Base-by-base conservation (phyloP, 2,329 filamentous ascomycete genomes). In the Ceratocystis ficicola region DNA sequence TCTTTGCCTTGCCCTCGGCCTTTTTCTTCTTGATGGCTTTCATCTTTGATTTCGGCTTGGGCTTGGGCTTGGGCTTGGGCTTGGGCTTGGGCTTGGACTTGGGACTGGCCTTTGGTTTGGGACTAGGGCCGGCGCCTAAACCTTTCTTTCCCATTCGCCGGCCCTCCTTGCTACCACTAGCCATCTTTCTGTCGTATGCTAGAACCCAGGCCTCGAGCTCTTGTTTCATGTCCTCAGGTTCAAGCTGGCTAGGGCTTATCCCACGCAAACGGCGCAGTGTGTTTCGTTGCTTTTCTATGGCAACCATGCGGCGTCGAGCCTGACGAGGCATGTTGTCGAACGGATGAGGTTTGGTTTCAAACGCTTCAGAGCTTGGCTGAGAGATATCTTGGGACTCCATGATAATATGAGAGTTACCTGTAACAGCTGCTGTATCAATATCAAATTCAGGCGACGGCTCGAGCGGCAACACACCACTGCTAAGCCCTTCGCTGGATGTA, bases 221-320 rank as follows among this genome's bases (percentile, higher is more conserved):
- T 17, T 62, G 60, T n/a, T 63, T 62, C 48, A 66, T 57, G 20
- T 60, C 65, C 36, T 46, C 44, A 15, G 65, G 62, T 6, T 41
- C 61, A 1, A 61, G 61, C 2, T 61, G 57, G 44, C 62, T 41
- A 2, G 41, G 61, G 46, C 46, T 36, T 1, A 66, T 44, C 12
- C 65, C 30, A 10, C 65, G 65, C 20, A 32, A 15, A 30, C 62
- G 62, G 17, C 48, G n/a, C 46, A 46, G 65, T n/a, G 36, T 17
- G 3, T 44, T 28, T 7, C 61, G 52, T 22, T 66, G 61, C 65
- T 66, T 66, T 25, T 66, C 65, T 15, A 66, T 66, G 25, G 60
- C 60, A 2, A 66, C 65, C 7, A 66, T 30, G 20, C 65, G 60
- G 20, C 65, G 65, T 2, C 65, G 48, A 44, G 62, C 30, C n/a